Percentiles rank a stretch among this genome's conserved stretches.
These are phyloP conservation scores for Penicillium diatomitis DNA, from an alignment of 495 filamentous ascomycete species.

Conservation along the genomic window DNA sequence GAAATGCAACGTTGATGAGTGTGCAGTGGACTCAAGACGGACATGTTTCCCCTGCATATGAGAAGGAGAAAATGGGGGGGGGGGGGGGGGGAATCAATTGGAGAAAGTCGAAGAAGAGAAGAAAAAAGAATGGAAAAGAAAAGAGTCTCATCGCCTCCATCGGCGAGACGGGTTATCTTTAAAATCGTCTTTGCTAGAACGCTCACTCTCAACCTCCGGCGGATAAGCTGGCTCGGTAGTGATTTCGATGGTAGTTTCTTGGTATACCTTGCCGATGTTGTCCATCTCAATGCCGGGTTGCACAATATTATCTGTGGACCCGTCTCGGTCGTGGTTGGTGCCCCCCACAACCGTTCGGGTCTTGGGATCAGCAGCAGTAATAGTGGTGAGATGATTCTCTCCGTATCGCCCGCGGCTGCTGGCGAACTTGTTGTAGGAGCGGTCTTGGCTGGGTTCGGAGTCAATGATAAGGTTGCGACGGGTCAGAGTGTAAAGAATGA, in stretches of 20 bases:
- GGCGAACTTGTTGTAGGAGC: conserved; percentile 28
- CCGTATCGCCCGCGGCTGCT: conserved; percentile 25
- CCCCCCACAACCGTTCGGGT: conserved; percentile 12
- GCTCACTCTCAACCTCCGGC: conserved; percentile 16
- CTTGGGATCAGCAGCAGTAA: conserved; percentile 28
- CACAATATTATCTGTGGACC: conserved; percentile 34
- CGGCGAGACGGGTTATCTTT: conserved; percentile 12
- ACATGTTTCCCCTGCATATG: background rate
- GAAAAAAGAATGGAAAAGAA: background rate
- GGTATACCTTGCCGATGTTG: conserved; percentile 35
- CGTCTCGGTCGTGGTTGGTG: conserved; percentile 19
- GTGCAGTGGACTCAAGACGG: too few species aligned
- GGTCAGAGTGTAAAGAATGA: conserved; percentile 63
- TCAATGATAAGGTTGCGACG: conserved; percentile 40
- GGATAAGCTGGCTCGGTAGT: conserved; percentile 32
- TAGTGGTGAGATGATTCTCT: conserved; percentile 24
- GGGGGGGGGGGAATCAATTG: background rate
- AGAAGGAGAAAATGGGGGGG: background rate
- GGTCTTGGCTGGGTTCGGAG: conserved; percentile 31
- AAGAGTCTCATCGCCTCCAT: conserved; percentile 20
- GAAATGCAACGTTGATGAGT: too few species aligned
- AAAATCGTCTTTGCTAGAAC: conserved; percentile 27
- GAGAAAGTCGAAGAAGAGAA: background rate
- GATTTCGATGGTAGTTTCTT: conserved; percentile 39
- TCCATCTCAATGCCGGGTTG: conserved; percentile 25